Evolutionary conservation across 1,139 yeast genomes (phyloP).

Genomic region (Lodderomyces oxycetoniae): DNA sequence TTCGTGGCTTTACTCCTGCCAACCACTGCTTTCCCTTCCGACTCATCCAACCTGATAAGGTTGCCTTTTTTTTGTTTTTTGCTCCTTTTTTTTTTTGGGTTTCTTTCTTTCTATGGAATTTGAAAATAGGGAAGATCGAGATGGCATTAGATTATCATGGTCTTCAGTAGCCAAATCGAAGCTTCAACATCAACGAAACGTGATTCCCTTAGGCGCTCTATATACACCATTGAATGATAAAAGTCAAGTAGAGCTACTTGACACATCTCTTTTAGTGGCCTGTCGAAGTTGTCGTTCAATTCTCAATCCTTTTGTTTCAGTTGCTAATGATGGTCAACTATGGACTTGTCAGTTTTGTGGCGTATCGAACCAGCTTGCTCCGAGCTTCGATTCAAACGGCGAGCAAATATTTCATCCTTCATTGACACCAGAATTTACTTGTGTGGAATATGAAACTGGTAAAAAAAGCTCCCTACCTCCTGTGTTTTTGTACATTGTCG

Average conservation of each 20-base stretch:
- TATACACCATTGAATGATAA: constrained; percentile 63
- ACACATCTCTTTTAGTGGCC: constrained; percentile 22
- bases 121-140: constrained; percentile 80
- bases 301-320: constrained; percentile 50
- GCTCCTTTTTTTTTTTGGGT: too few species aligned
- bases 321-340: constrained; percentile 27
- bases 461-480: constrained; percentile 41
- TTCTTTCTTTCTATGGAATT: too few species aligned
- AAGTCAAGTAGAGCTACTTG: constrained; percentile 35
- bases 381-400: constrained; percentile 13
- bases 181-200: constrained; percentile 53
- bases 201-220: constrained; percentile 59
- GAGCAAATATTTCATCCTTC: constrained; percentile 26
- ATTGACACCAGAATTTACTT: constrained; percentile 38
- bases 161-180: constrained; percentile 66
- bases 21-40: too few species aligned
- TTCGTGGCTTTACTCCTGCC: too few species aligned
- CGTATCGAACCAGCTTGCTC: constrained; percentile 44
- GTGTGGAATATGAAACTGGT: constrained; percentile 59
- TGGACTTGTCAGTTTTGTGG: constrained; percentile 69
- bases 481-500: constrained; percentile 62
- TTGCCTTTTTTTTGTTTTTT: too few species aligned
- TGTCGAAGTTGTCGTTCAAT: constrained; percentile 62
- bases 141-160: constrained; percentile 92
- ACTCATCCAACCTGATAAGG: too few species aligned